Conservation (phyloP, 176 grass and related monocot species). For the Oropetium thomaeum region DNA sequence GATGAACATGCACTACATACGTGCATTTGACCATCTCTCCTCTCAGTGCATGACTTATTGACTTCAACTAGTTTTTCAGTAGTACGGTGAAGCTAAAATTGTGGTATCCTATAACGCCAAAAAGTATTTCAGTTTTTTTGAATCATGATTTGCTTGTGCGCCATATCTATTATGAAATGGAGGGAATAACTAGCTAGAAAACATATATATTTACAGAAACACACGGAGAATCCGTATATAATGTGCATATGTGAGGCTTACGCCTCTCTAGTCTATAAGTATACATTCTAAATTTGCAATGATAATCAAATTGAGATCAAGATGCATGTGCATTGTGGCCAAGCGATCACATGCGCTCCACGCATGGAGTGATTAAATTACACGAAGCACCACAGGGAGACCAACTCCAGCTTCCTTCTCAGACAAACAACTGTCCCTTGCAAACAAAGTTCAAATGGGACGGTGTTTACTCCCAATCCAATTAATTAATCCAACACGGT, state of each 20-base stretch:
- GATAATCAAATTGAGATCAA: not conserved
- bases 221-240: not conserved
- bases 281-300: not conserved
- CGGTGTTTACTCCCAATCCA: slow-evolving; percentile 7
- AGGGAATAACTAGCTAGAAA: not conserved
- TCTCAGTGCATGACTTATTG: not conserved
- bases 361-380: slow-evolving; percentile 23
- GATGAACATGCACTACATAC: not conserved
- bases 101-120: no score
- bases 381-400: not conserved
- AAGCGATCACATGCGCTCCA: slow-evolving; percentile 28
- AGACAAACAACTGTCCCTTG: slow-evolving; percentile 43
- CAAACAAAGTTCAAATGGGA: slow-evolving; percentile 36
- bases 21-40: not conserved
- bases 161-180: not conserved
- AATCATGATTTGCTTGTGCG: not conserved
- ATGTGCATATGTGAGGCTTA: not conserved
- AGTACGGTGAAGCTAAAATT: not conserved
- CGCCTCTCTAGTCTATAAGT: not conserved
- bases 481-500: not conserved
- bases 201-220: not conserved
- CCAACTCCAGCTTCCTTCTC: slow-evolving; percentile 34
- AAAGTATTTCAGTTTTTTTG: not conserved
- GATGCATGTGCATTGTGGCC: slow-evolving; percentile 3
- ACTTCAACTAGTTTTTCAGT: no score